A percentile compares a stretch with the other conserved stretches of the same genome.
Conservation (phyloP, 179 eudicot species). For the Nepenthes alata region DNA sequence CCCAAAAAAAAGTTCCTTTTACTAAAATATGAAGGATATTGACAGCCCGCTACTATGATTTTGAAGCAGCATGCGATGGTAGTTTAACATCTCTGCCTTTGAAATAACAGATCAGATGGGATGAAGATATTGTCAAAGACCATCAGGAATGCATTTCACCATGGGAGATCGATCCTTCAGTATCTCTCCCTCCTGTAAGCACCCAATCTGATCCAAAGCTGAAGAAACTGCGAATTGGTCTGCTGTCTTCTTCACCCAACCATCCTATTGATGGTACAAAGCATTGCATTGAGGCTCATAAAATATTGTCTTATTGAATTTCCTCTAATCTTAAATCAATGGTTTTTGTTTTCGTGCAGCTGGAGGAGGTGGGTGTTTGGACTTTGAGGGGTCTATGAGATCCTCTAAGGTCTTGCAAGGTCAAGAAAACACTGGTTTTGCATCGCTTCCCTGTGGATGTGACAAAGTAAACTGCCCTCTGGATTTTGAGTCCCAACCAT, state of each 20-base stretch:
- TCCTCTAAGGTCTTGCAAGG: slow-evolving; percentile 99
- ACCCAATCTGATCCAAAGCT: slow-evolving; percentile 59
- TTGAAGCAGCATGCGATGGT: background rate
- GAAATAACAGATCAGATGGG: slow-evolving; percentile 65
- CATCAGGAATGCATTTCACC: slow-evolving; percentile 73
- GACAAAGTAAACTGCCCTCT: slow-evolving; percentile 36
- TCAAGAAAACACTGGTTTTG: slow-evolving; percentile 79
- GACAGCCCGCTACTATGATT: no score
- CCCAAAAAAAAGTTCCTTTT: no score
- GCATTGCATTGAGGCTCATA: no score
- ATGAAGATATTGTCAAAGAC: slow-evolving; percentile 40
- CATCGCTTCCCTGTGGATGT: slow-evolving; percentile 43
- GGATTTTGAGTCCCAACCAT: slow-evolving; percentile 28
- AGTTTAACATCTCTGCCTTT: background rate
- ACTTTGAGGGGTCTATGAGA: slow-evolving; percentile 71
- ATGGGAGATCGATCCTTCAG: slow-evolving; percentile 85
- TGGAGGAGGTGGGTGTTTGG: slow-evolving; percentile 41
- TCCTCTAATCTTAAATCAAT: background rate
- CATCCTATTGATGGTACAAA: slow-evolving; percentile 34
- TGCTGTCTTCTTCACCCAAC: slow-evolving; percentile 35
- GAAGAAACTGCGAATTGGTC: slow-evolving; percentile 56
- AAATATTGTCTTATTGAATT: background rate
- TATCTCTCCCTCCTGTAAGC: slow-evolving; percentile 47
- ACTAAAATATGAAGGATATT: no score
- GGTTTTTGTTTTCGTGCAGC: slow-evolving; percentile 14